Evolutionary conservation across 2,329 filamentous ascomycete species (phyloP), one percentile per base, ranked within the genome.

Genomic region (Herpotrichia juniperi): DNA sequence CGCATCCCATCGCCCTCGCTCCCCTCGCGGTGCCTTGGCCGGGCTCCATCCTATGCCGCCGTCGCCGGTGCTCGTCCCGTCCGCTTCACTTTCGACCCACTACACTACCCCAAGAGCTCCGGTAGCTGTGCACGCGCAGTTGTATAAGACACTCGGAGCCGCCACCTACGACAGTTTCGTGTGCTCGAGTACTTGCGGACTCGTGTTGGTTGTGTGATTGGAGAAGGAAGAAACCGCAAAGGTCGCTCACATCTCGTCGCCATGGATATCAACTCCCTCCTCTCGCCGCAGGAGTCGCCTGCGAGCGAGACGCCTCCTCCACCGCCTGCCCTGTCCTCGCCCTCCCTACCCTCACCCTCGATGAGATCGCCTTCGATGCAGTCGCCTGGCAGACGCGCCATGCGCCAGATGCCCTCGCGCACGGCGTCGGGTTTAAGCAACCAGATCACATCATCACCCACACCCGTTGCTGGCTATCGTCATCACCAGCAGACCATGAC

Each of bases 191-290:
- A 22, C 14, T 21, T n/a, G n/a, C n/a, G n/a, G n/a, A n/a, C n/a
- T n/a, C n/a, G 17, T 8, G 34, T 39, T 25, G 17, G 25, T 28
- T 6, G 40, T 45, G 28, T 42, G 42, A 12, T 30, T 21, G 16
- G 40, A n/a, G 12, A 25, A 10, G 25, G 24, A 43, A 19, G 26
- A 31, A 14, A 37, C 12, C 16, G 32, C 30, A 17, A 9, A 24
- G n/a, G 28, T n/a, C n/a, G n/a, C n/a, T n/a, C 43, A n/a, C 4
- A 35, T 12, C 25, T n/a, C 31, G 21, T 21, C 39, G 32, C 42
- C 37, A 80, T 81, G 78, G 75, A 81, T 61, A 81, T 80, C 73
- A 78, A 78, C 62, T 76, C 76, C 42, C 69, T 81, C 46, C 63
- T 81, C 46, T 79, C 77, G 63, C 78, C 78, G 32, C 76, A 77